phyloP scores from a whole-genome alignment of 345 rosid species.

The Psidium friedrichsthalianum region DNA sequence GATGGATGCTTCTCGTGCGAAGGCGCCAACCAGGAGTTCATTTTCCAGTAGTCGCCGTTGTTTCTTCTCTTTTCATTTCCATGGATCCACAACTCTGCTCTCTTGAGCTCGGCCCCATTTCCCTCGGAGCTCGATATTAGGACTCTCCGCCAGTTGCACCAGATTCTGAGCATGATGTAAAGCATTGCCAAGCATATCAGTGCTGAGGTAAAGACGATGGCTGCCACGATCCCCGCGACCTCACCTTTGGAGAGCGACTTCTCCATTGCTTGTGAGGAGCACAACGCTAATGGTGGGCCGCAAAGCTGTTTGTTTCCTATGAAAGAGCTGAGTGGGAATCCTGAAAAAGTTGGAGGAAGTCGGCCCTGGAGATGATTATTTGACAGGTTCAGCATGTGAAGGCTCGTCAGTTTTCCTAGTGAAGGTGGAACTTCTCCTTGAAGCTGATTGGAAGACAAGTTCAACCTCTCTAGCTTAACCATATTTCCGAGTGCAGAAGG shows the following conservation, averaged over 20 bases:
- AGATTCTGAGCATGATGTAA: constrained; percentile 55
- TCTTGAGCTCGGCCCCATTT: constrained; percentile 17
- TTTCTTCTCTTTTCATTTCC: constrained; percentile 25
- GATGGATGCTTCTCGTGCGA: constrained; percentile 16
- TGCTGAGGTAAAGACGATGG: constrained; percentile 49
- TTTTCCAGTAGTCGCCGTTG: constrained; percentile 29
- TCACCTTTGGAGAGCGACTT: constrained; percentile 24
- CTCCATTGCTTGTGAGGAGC: constrained; percentile 17
- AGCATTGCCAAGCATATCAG: constrained; percentile 49
- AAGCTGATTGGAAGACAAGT: constrained; percentile 61
- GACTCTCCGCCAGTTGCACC: constrained; percentile 52
- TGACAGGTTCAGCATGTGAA: constrained; percentile 63
- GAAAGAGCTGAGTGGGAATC: constrained; percentile 49
- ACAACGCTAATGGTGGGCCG: constrained; percentile 47
- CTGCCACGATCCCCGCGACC: constrained; percentile 29
- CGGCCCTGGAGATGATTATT: constrained; percentile 59
- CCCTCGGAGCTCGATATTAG: constrained; percentile 25
- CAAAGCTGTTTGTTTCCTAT: constrained; percentile 39
- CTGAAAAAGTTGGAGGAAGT: constrained; percentile 42
- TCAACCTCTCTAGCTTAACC: constrained; percentile 57
- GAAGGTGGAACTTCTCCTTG: constrained; percentile 49
- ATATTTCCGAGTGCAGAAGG: constrained; percentile 59
- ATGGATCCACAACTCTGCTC: constrained; percentile 24
- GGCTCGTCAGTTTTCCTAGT: constrained; percentile 66
- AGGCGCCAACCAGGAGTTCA: constrained; percentile 24